Evolutionary conservation across 352 stramenopile genomes (phyloP).

Genomic region (Aphanomyces cochlioides): DNA sequence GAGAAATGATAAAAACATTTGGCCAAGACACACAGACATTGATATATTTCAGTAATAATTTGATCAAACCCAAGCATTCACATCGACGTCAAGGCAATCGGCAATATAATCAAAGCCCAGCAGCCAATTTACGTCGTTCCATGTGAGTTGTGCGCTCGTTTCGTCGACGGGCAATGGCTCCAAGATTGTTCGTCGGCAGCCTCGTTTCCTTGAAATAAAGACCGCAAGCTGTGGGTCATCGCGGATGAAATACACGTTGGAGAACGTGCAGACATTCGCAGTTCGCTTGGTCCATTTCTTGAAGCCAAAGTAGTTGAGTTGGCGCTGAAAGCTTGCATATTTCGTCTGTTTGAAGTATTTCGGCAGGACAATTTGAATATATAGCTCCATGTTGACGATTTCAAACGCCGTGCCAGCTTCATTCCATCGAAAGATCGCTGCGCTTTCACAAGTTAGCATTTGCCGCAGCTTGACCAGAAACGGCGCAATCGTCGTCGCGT

Average conservation of each 20-base stretch:
- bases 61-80: too few species aligned
- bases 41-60: too few species aligned
- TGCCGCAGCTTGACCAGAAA: slow-evolving; percentile 3
- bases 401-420: slow-evolving; percentile 1
- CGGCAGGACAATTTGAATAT: slow-evolving; percentile 31
- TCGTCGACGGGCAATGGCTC: too few species aligned
- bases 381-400: slow-evolving; percentile 49
- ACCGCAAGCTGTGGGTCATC: slow-evolving; percentile 52
- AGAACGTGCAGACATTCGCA: slow-evolving; percentile 68
- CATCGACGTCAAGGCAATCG: too few species aligned
- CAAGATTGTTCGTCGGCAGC: too few species aligned
- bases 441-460: not conserved
- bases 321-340: slow-evolving; percentile 73
- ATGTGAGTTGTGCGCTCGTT: too few species aligned
- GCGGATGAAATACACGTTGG: slow-evolving; percentile 59
- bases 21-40: too few species aligned
- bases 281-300: slow-evolving; percentile 67
- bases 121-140: too few species aligned
- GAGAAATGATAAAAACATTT: too few species aligned
- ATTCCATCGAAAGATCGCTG: not conserved
- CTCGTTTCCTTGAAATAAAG: slow-evolving; percentile 55
- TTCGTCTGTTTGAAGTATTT: slow-evolving; percentile 17
- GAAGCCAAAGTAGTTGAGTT: slow-evolving; percentile 92
- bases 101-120: too few species aligned
- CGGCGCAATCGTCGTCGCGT: not conserved